Evolutionary conservation across 805 yeast species (phyloP).

Genomic region (Metschnikowia lachancei): DNA sequence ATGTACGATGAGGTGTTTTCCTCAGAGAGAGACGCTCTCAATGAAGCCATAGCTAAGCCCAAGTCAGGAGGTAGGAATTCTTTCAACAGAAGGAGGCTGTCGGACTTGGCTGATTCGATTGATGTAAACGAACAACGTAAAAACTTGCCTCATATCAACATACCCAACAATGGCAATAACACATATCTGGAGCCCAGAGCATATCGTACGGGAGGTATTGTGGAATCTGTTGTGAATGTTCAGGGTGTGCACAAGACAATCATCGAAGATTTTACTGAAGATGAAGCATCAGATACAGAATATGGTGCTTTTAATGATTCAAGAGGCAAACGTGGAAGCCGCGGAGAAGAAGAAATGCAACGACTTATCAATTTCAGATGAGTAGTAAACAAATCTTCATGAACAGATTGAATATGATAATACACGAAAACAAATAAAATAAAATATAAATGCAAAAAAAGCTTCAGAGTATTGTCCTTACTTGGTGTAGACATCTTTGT

Average conservation of each 20-base stretch:
- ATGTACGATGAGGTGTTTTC: slow-evolving; percentile 39
- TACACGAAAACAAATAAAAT: background rate
- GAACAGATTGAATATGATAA: background rate
- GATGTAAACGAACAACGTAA: slow-evolving; percentile 2
- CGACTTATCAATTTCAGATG: slow-evolving; percentile 17
- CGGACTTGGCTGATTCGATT: slow-evolving; percentile 12
- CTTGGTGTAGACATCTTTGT: too few species aligned
- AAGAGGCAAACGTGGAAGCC: slow-evolving; percentile 9
- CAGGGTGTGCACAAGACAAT: slow-evolving; percentile 85
- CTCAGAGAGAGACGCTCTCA: slow-evolving; percentile 45
- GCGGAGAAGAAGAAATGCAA: slow-evolving; percentile 19
- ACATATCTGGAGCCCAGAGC: slow-evolving; percentile 33
- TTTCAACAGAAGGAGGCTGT: slow-evolving; percentile 13
- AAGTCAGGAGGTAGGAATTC: background rate
- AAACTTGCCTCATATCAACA: slow-evolving; percentile 6
- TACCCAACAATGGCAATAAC: slow-evolving; percentile 7
- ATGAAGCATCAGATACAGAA: slow-evolving; percentile 32
- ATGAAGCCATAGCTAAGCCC: slow-evolving; percentile 22
- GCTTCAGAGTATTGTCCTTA: too few species aligned
- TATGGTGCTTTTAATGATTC: slow-evolving; percentile 13
- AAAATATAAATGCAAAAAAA: too few species aligned
- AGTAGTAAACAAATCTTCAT: background rate
- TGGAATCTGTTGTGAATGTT: slow-evolving; percentile 79
- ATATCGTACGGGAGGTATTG: slow-evolving; percentile 59
- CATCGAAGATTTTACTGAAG: slow-evolving; percentile 60